Conservation (phyloP, 2,329 filamentous ascomycete genomes). For the Curvularia spicifera region DNA sequence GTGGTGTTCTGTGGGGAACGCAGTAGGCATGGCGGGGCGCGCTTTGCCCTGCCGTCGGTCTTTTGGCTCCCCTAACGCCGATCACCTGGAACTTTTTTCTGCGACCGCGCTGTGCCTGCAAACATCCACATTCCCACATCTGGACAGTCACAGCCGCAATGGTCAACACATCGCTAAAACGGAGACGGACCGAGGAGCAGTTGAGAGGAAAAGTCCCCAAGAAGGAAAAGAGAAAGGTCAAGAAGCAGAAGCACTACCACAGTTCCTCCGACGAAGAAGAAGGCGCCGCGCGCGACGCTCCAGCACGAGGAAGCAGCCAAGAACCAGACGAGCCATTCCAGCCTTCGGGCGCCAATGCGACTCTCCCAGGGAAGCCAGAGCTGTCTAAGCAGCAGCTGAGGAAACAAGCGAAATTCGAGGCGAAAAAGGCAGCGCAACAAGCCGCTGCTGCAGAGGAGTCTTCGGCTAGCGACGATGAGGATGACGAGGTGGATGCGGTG, state of each 20-base stretch:
- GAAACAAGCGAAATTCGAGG: constrained; percentile 26
- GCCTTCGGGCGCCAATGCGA: constrained; percentile 34
- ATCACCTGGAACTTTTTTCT: constrained; percentile 35
- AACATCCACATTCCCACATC: constrained; percentile 8
- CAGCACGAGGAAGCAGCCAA: constrained; percentile 25
- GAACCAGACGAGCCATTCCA: constrained; percentile 38
- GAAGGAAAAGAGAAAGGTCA: constrained; percentile 64
- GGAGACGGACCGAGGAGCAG: constrained; percentile 66
- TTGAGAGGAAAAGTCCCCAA: constrained; percentile 61
- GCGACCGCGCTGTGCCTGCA: constrained; percentile 9
- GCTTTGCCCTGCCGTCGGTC: constrained; percentile 46
- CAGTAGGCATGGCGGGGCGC: constrained; percentile 22
- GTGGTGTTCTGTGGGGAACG: constrained; percentile 31
- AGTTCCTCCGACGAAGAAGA: constrained; percentile 67
- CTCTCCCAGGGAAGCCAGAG: constrained; percentile 17
- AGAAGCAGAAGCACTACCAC: constrained; percentile 69
- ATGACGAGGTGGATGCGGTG: neutral
- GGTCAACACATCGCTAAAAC: constrained; percentile 55
- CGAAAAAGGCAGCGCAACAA: constrained; percentile 24
- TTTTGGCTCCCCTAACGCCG: constrained; percentile 29
- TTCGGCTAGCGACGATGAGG: constrained; percentile 19
- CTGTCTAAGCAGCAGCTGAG: constrained; percentile 26
- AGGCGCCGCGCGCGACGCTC: constrained; percentile 40
- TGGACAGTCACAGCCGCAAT: constrained; percentile 33
- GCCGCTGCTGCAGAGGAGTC: constrained; percentile 19